These are phyloP conservation scores for Saprolegnia parasitica DNA, from an alignment of 352 stramenopile species.

Conservation along the genomic window DNA sequence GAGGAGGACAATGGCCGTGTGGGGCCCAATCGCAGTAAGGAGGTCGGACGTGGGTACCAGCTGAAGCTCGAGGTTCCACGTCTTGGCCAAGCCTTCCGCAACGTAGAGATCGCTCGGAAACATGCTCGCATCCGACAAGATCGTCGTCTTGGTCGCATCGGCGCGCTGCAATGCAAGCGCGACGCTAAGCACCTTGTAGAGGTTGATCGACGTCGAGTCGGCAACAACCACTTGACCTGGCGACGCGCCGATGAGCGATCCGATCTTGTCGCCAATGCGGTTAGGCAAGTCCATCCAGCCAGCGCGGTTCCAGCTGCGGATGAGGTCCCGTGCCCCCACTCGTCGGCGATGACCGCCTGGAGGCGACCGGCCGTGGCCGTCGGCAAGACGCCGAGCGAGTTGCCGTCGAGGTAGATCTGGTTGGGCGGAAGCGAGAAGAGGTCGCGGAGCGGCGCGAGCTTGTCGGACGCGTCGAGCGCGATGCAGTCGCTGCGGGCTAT, in stretches of 20 bases:
- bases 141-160: neutral
- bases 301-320: conserved; percentile 27
- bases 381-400: conserved; percentile 16
- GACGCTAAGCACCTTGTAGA: conserved; percentile 22
- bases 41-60: neutral
- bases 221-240: conserved; percentile 13
- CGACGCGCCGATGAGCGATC: conserved; percentile 5
- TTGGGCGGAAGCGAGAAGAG: conserved; percentile 13
- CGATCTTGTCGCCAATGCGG: conserved; percentile 27
- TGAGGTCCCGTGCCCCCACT: conserved; percentile 25
- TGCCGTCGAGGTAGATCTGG: conserved; percentile 29
- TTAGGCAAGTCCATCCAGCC: conserved; percentile 18
- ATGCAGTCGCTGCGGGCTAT: conserved; percentile 12
- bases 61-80: neutral
- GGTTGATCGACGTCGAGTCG: conserved; percentile 23
- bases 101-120: conserved; percentile 28
- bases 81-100: neutral
- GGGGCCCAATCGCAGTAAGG: neutral
- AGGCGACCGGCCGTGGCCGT: conserved; percentile 8
- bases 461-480: conserved; percentile 4
- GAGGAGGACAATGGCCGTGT: conserved; percentile 1
- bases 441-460: conserved; percentile 2
- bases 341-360: conserved; percentile 9
- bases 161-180: neutral
- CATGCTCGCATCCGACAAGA: conserved; percentile 22